Base-by-base conservation (phyloP, 2,329 filamentous ascomycete genomes). In the Chaetomium strumarium region DNA sequence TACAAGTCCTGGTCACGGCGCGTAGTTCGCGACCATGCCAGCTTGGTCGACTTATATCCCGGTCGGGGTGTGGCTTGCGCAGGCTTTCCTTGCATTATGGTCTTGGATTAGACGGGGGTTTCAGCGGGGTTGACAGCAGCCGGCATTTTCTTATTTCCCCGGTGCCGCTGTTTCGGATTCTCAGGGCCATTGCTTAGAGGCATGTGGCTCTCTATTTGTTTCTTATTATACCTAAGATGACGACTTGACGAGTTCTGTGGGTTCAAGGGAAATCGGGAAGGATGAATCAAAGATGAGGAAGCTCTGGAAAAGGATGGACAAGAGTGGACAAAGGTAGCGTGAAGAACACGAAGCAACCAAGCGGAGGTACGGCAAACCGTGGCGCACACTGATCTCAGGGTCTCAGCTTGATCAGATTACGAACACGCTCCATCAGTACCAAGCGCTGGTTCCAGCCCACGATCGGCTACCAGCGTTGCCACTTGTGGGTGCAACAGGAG, bases 241-340 rank as follows among this genome's bases (percentile, higher is more conserved):
- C 46, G 60, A 62, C 53, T 58, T 61, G 45, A 63, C 50, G 60
- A 63, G 55, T 43, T 52, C 51, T 46, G 51, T 44, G 53, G 51
- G 42, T 50, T 19, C 12, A 37, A 41, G 44, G 46, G 45, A 54
- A 51, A n/a, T n/a, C n/a, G n/a, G 40, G 54, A 46, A 38, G 48
- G 50, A 47, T 53, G 51, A 45, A 29, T 46, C 39, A 51, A 57
- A 52, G 49, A 42, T 58, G 55, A n/a, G 56, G 52, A 49, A 55
- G 51, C 45, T 17, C 7, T 37, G 14, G 13, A 16, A 37, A n/a
- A n/a, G 13, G 13, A 14, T 37, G 34, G 34, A 8, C 3, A n/a
- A 10, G 10, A 10, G 33, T 12, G 5, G 33, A 14, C 13, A 12
- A 34, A 10, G 11, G 33, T 14, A 6, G 11, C 12, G 10, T 5